Base-by-base conservation (phyloP, 257 asterid species). In the Solanum sparsipilum region DNA sequence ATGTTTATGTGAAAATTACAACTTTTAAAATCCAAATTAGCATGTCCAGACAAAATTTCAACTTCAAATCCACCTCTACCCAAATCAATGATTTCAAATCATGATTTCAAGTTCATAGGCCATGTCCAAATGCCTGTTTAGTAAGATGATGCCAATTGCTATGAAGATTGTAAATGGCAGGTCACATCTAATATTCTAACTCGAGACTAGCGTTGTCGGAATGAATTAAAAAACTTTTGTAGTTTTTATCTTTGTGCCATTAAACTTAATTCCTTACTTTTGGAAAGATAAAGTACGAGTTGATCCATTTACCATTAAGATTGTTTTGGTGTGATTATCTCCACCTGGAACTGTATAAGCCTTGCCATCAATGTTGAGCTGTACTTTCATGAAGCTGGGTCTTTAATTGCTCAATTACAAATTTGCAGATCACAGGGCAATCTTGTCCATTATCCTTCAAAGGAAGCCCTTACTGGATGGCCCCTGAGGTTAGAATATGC, bases 401-500 rank as follows among this genome's bases (percentile, higher is more conserved):
- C 86, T 73, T 86, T 32, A n/a, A 73, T 73, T 27, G 67, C 84
- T 72, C 67, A 72, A 86, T 48, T 86, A 63, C 78, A 38, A 34
- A 84, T 76, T 41, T 84, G 87, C 98, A 96, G 99, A 94, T 97
- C 84, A 91, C 98, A 13, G 99, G 99, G 87, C 98, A 96, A 71
- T 89, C 93, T 15, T 89, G 93, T 85, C 93, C 95, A 27, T 87
- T 94, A 63, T 93, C 93, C 67, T 93, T 93, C 86, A 90, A 92
- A 90, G 98, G 97, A 83, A 95, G 95, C 90, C 94, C 96, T 88
- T 96, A 94, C 89, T 96, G 99, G 99, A 94, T 93, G 96, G 99
- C 99, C 46, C 99, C 99, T 71, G 99, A 96, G 99, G 98, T 96
- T 29, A 60, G 89, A 25, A 58, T 39, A 75, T 68, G 70, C 86